Evolutionary conservation across 495 filamentous ascomycete species (phyloP), one percentile per base, ranked within the genome.

Genomic region (Xylaria nigripes): DNA sequence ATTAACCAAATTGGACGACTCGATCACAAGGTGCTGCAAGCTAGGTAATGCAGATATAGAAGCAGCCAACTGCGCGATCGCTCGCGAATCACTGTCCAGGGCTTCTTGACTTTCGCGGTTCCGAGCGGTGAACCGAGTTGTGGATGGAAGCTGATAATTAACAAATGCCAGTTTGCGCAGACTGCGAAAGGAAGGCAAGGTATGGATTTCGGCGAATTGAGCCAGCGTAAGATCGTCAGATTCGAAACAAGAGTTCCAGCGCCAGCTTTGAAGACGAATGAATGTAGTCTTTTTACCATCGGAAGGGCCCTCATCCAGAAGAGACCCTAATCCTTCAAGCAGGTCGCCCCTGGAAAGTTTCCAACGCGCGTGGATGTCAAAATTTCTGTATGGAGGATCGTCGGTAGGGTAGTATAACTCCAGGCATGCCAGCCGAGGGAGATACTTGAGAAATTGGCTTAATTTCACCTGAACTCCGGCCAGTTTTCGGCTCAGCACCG

Each of bases 231-330:
- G 57, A n/a, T 64, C 64, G 1, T 73, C 68, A 8, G 78, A 73
- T 55, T 78, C 74, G 43, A 86, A 73, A n/a, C 82, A 77, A 30
- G 78, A 68, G 59, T 86, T 91, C 89, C 90, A 95, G 29, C 81
- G 82, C 86, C 87, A 96, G 49, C 76, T 81, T 27, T 70, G 73
- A 25, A 95, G 78, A 32, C 63, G 63, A 10, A 76, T 67, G 2
- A 53, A 46, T 1, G 42, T 41, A 12, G 36, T 36, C n/a, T 49
- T 52, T 8, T 18, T 41, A 42, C 27, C 49, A 7, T 10, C 42
- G 2, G 53, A 58, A 47, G 40, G 9, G 36, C 65, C 61, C 18
- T 52, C 40, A 6, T 72, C 69, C 32, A 63, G 41, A 30, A 5
- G n/a, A 43, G 25, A 50, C 50, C 6, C 70, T 65, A 27, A 89